Percentiles rank a stretch among this genome's conserved stretches.
Conservation (phyloP, 306 rosid genomes). For the Gastrolobium bilobum region DNA sequence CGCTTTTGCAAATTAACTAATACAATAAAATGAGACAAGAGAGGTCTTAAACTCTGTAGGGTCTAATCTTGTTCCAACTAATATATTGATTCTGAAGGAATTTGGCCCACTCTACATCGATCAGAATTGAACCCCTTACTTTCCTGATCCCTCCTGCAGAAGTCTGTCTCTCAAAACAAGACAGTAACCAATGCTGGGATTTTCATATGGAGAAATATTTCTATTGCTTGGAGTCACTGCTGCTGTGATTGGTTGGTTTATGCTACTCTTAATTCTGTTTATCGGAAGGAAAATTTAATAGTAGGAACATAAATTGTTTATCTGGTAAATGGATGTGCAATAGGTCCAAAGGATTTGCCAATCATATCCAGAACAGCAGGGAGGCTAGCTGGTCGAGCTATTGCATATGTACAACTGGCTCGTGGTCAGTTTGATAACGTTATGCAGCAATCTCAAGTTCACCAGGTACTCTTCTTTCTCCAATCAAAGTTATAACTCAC, state of each 20-base stretch:
- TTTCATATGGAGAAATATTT: slow-evolving; percentile 57
- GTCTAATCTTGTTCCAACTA: neutral
- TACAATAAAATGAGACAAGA: slow-evolving; percentile 10
- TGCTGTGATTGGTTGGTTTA: slow-evolving; percentile 51
- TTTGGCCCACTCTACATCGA: neutral
- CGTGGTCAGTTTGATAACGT: slow-evolving; percentile 86
- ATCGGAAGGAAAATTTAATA: neutral
- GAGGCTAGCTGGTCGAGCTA: slow-evolving; percentile 65
- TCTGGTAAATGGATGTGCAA: slow-evolving; percentile 21
- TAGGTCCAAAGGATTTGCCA: slow-evolving; percentile 66
- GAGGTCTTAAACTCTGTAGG: neutral
- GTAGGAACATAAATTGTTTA: slow-evolving; percentile 6
- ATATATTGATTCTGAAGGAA: slow-evolving; percentile 24
- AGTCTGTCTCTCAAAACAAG: slow-evolving; percentile 9
- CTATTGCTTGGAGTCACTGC: slow-evolving; percentile 59
- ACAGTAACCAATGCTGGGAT: slow-evolving; percentile 52
- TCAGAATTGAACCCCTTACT: slow-evolving; percentile 10
- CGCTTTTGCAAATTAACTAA: slow-evolving; percentile 27
- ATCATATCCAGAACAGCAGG: slow-evolving; percentile 61
- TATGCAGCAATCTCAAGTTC: slow-evolving; percentile 90
- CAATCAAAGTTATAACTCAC: neutral
- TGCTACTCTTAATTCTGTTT: slow-evolving; percentile 6
- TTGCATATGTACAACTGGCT: slow-evolving; percentile 90
- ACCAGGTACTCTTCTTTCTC: slow-evolving; percentile 62
- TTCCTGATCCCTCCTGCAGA: slow-evolving; percentile 10